Evolutionary conservation across 2,329 filamentous ascomycete genomes (phyloP).

Genomic region (Colletotrichum higginsianum): DNA sequence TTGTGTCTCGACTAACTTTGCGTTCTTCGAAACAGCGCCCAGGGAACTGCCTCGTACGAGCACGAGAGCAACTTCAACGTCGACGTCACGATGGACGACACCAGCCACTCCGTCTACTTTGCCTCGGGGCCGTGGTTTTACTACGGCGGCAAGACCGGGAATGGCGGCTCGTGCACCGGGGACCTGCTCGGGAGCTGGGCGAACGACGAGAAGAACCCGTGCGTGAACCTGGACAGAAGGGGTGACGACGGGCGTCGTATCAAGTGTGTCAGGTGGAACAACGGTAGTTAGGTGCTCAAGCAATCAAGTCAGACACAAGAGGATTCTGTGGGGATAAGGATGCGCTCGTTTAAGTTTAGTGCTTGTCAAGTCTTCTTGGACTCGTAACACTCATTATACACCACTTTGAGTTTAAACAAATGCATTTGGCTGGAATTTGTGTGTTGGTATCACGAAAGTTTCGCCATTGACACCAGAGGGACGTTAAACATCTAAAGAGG

Average conservation of each 20-base stretch:
- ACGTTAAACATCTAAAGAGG: no score
- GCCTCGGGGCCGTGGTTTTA: conserved; percentile 28
- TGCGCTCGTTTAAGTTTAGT: not conserved
- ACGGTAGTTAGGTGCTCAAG: not conserved
- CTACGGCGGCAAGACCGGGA: conserved; percentile 19
- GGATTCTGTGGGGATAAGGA: not conserved
- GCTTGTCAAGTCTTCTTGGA: no score
- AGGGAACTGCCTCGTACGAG: conserved; percentile 26
- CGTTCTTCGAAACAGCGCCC: not conserved
- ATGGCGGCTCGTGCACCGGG: conserved; percentile 24
- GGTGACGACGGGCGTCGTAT: conserved; percentile 19
- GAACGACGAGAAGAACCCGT: conserved; percentile 14
- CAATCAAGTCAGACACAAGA: no score
- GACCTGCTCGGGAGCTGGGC: conserved; percentile 18
- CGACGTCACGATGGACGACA: conserved; percentile 28
- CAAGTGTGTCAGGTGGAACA: conserved; percentile 22
- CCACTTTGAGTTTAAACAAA: no score
- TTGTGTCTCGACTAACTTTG: not conserved
- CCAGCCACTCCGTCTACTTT: conserved; percentile 32
- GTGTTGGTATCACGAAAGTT: no score
- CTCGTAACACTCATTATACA: not conserved
- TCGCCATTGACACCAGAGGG: no score
- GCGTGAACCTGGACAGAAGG: conserved; percentile 20
- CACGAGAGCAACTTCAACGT: conserved; percentile 33
- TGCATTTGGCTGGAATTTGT: no score